Evolutionary conservation across 164 flowering plant genomes (phyloP), one percentile per base, ranked within the genome.

Genomic region (Akebia trifoliata): DNA sequence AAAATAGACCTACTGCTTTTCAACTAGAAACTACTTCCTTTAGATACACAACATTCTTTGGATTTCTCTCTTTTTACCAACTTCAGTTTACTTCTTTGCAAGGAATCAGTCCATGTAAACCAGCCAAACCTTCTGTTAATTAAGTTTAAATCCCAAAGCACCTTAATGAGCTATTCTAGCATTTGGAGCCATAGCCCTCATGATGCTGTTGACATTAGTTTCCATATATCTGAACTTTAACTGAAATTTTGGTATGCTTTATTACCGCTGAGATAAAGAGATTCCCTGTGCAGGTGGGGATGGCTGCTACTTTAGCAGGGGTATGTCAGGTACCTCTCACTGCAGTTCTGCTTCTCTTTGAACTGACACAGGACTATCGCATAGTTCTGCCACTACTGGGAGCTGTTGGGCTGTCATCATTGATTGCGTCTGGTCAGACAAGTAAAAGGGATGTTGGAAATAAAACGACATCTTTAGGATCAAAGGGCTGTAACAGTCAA

Each of bases 221-320:
- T 50, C 54, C n/a, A 2, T 30, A 29, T 28, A 2, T 7, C 7
- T 30, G 12, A 9, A 10, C 21, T 9, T 14, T 0, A n/a, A 15
- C 12, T n/a, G n/a, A n/a, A n/a, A n/a, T n/a, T 21, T n/a, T 11
- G 11, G n/a, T 0, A 25, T 30, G 17, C 26, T 28, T 65, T 48
- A 38, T 54, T 6, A 28, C 46, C 26, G n/a, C 12, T 9, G 30
- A 22, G 18, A 14, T 55, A n/a, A n/a, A n/a, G n/a, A n/a, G n/a
- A 9, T 21, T 61, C 44, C 42, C 3, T 18, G 11, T 75, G 71
- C 77, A 88, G 96, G 98, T 92, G 62, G 98, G 98, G 42, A 92
- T 92, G 98, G 98, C 98, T 61, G 98, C 96, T 57, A 92, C 98
- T 50, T 90, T 92, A 60, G 93, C 96, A 46, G 95, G 95, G 34